These are phyloP conservation scores for Cladosporium sp. DNA, from an alignment of 2,329 filamentous ascomycete species.

Conservation along the genomic window DNA sequence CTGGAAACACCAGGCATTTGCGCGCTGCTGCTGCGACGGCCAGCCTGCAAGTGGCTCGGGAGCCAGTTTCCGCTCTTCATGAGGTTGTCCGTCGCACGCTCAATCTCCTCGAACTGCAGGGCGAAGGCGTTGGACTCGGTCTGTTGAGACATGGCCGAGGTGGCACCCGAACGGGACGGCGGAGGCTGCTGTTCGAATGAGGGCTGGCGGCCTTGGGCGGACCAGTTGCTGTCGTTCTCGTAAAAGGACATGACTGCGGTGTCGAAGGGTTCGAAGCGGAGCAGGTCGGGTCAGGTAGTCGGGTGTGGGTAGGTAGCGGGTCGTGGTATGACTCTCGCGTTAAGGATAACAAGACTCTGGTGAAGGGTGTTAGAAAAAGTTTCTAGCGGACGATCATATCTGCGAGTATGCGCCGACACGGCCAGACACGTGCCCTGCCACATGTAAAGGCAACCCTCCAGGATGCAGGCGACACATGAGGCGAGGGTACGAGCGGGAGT, in stretches of 20 bases:
- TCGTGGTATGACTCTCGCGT: background rate
- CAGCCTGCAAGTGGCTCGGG: slow-evolving; percentile 33
- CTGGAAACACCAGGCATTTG: slow-evolving; percentile 50
- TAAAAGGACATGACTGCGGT: slow-evolving; percentile 59
- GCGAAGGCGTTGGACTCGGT: slow-evolving; percentile 70
- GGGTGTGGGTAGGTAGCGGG: background rate
- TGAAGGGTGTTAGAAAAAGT: slow-evolving; percentile 1
- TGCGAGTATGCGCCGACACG: slow-evolving; percentile 2
- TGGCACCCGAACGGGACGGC: slow-evolving; percentile 70
- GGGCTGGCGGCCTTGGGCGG: slow-evolving; percentile 58
- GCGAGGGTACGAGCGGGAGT: background rate
- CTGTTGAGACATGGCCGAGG: slow-evolving; percentile 62
- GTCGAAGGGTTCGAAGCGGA: background rate
- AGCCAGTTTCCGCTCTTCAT: slow-evolving; percentile 96
- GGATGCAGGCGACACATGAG: background rate
- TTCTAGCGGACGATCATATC: background rate
- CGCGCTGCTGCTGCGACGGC: slow-evolving; percentile 60
- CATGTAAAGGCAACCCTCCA: slow-evolving; percentile 1
- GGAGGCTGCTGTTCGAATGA: slow-evolving; percentile 72
- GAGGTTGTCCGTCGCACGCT: slow-evolving; percentile 91
- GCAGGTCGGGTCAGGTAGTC: background rate
- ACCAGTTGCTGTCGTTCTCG: slow-evolving; percentile 61
- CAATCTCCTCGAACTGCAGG: slow-evolving; percentile 92
- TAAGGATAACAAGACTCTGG: slow-evolving; percentile 7
- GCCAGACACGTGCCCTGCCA: background rate